phyloP scores from a whole-genome alignment of 495 filamentous ascomycete species.

The Talaromyces proteolyticus region DNA sequence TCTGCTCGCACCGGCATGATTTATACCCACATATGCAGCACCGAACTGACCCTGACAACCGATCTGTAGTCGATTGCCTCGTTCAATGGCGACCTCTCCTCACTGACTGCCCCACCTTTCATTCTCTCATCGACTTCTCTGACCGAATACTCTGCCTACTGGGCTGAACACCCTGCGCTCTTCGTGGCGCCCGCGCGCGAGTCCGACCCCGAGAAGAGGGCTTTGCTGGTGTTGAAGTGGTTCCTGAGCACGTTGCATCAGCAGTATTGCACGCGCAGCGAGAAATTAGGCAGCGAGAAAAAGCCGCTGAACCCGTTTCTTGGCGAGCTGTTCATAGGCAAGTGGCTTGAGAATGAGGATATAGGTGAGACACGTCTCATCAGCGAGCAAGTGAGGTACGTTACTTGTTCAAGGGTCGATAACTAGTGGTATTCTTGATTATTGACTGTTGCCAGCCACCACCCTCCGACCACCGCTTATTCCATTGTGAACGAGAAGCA shows the following conservation, averaged over 20 bases:
- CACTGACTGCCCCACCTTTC: slow-evolving; percentile 91
- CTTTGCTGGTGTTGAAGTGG: slow-evolving; percentile 89
- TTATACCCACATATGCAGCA: too few relatives aligned
- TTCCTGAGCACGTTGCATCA: slow-evolving; percentile 94
- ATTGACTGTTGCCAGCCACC: slow-evolving; percentile 58
- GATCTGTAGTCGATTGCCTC: slow-evolving; percentile 75
- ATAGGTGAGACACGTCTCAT: slow-evolving; percentile 64
- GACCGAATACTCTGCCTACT: slow-evolving; percentile 93
- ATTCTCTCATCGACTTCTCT: slow-evolving; percentile 90
- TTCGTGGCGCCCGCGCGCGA: slow-evolving; percentile 85
- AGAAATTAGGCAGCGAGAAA: slow-evolving; percentile 92
- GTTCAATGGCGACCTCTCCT: slow-evolving; percentile 93
- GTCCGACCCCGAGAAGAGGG: slow-evolving; percentile 73
- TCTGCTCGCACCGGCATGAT: too few relatives aligned
- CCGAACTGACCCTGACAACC: background rate
- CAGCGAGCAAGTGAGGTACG: slow-evolving; percentile 77
- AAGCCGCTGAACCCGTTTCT: slow-evolving; percentile 92
- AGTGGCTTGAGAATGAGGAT: slow-evolving; percentile 65
- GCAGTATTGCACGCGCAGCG: slow-evolving; percentile 85
- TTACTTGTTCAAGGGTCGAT: background rate
- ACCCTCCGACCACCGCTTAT: slow-evolving; percentile 96
- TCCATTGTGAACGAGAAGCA: slow-evolving; percentile 81
- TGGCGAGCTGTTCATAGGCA: slow-evolving; percentile 86
- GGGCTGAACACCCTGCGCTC: slow-evolving; percentile 85
- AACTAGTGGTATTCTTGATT: background rate